Evolutionary conservation across 495 filamentous ascomycete species (phyloP), one percentile per base, ranked within the genome.

Genomic region (Aspergillus affinis): DNA sequence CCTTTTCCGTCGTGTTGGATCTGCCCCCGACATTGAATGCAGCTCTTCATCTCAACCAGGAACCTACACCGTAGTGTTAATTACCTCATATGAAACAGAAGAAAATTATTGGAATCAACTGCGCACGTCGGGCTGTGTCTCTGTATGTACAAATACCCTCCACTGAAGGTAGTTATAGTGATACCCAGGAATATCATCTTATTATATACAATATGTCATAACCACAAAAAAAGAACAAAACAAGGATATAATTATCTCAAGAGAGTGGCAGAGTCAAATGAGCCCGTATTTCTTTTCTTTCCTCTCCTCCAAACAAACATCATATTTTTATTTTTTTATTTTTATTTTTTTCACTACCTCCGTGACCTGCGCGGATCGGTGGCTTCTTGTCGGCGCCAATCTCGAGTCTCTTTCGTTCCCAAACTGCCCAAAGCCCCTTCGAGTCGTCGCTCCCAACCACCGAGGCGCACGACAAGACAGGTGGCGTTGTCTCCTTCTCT

Each of bases 401-500:
- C 91, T 61, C 94, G 83, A 64, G 90, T 79, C 81, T 97, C 93
- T 77, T 88, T 93, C 2, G 93, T 97, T 10, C 93, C 90, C 78
- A 96, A 63, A 68, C 90, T 92, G 2, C 94, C 94, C 52, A 93
- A 72, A 0, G 94, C 94, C 0, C 95, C 95, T 70, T 96, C 90
- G 51, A 81, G 84, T 66, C 94, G 84, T 68, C 93, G 85, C 78
- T 98, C 94, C 94, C 94, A 98, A 0, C 95, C 94, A 9, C 94
- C 94, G 9, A 98, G 78, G 54, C 94, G 80, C 21, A 98, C 86
- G 6, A 97, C 93, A 4, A 97, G 74, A 68, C 90, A 93, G n/a
- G 95, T 98, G 10, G 92, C 91, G 80, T 98, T 98, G 72, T 98
- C 93, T 0, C 88, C 93, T 54, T 92, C 88, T 8, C 69, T 80